Evolutionary conservation across 75 land plant genomes (phyloP), one percentile per base, ranked within the genome.

Genomic region (Larix kaempferi): DNA sequence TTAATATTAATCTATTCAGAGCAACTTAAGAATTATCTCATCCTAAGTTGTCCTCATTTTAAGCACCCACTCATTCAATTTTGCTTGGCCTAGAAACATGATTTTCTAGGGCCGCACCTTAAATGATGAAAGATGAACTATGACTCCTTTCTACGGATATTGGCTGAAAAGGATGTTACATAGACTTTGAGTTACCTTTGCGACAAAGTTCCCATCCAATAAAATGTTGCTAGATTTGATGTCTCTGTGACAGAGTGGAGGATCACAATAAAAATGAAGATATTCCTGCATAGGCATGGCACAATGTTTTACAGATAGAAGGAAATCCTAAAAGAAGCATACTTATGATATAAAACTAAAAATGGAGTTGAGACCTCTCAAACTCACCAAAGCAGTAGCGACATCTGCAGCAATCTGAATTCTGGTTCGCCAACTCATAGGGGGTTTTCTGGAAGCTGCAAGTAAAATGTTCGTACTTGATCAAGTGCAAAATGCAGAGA

Each of bases 151-250:
- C 39, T 54, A n/a, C 6, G 21, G 16, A 60, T 17, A 78, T 8
- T 2, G 74, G 78, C 8, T 74, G 3, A 71, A 76, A 76, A 64
- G 29, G 23, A 29, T 6, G 3, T 74, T 17, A 56, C 8, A n/a
- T 71, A 73, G 65, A 67, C 39, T 73, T 16, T 39, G 1, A 49
- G 33, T 4, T 86, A 96, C 99, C 98, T 94, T 96, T 13, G 99
- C 99, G 21, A 86, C 86, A 77, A 92, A 88, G 71, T 96, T 88
- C 61, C 90, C 95, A 83, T 90, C 98, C 73, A 96, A 77, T 64
- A 96, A 79, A 79, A 96, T 94, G 83, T 96, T 96, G 88, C 98
- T 94, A 16, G 98, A 90, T 74, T 96, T 96, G 71, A 96, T 90
- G 73, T 96, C 99, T 81, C 94, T 84, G 84, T 96, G 99, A 26